Base-by-base conservation (phyloP, 345 rosid species). In the Eucalyptus regnans region DNA sequence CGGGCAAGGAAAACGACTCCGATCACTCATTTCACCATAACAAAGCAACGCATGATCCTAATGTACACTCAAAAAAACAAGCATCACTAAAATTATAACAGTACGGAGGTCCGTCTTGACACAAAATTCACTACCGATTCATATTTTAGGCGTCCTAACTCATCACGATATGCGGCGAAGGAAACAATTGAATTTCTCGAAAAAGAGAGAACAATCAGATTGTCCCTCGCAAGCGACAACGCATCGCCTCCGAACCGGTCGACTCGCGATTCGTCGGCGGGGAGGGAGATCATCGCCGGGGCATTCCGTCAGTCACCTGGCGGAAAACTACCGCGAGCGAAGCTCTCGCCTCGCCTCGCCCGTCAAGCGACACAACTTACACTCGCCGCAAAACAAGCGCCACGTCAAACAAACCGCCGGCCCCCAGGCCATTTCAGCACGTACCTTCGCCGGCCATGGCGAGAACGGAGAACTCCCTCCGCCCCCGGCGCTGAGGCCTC, bases 381-480 rank as follows among this genome's bases (percentile, higher is more conserved):
- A 86, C 87, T 51, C 87, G 27, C 31, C 43, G 52, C 37, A 50
- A 86, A 20, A 23, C 37, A 50, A 4, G 18, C 31, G 3, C 51
- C 62, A 29, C 52, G 22, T 50, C 62, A 86, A 50, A 37, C 22
- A 1, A 14, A 54, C 14, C 58, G 62, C 17, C 87, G 58, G 58
- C 2, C 10, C 87, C 25, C 56, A 3, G 56, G 27, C 44, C 2
- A 17, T 8, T 25, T 86, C 87, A 22, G 62, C 62, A 94, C 99
- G 46, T 52, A 94, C 99, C 99, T 50, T 96, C 98, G 54, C 91
- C 93, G 11, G 97, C 95, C 93, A 92, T 92, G 81, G 99, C 98
- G 87, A 94, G 94, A 91, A 97, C 96, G 62, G 97, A 93, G 94
- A 95, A 94, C 33, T 91, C 94, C 90, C 96, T 93, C 90, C 92